phyloP scores from a whole-genome alignment of 371 early-diverging fungal genomes.

The Rhizopus microsporus region DNA sequence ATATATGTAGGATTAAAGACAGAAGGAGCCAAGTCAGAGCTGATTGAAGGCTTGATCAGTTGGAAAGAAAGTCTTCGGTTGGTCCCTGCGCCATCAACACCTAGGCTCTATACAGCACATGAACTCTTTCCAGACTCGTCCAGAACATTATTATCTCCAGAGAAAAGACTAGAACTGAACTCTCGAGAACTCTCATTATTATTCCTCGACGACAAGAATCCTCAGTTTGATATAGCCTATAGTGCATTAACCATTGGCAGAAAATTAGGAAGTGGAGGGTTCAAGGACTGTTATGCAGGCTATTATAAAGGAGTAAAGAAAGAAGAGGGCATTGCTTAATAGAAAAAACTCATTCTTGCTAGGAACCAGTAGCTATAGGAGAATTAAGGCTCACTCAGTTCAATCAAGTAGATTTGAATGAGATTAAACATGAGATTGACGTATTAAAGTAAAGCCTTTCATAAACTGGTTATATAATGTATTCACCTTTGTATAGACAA shows the following conservation, averaged over 20 bases:
- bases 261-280: constrained; percentile 78
- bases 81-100: constrained; percentile 71
- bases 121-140: constrained; percentile 43
- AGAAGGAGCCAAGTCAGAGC: constrained; percentile 63
- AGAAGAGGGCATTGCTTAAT: constrained; percentile 4
- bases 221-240: constrained; percentile 63
- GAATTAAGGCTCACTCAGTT: constrained; percentile 68
- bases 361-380: constrained; percentile 75
- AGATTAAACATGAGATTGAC: constrained; percentile 76
- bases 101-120: constrained; percentile 59
- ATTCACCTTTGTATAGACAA: constrained; percentile 44
- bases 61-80: constrained; percentile 70
- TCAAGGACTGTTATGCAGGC: constrained; percentile 79
- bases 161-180: constrained; percentile 43
- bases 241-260: constrained; percentile 57
- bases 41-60: constrained; percentile 62
- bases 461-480: neutral
- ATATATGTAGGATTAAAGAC: constrained; percentile 52
- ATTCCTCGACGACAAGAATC: constrained; percentile 42
- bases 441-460: constrained; percentile 64
- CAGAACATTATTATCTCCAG: constrained; percentile 21
- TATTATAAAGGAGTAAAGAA: constrained; percentile 60
- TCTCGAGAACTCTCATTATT: constrained; percentile 57
- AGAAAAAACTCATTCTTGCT: neutral
- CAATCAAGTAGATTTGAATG: constrained; percentile 67